phyloP scores from a whole-genome alignment of 2,329 filamentous ascomycete genomes.

The Aureobasidium subglaciale region DNA sequence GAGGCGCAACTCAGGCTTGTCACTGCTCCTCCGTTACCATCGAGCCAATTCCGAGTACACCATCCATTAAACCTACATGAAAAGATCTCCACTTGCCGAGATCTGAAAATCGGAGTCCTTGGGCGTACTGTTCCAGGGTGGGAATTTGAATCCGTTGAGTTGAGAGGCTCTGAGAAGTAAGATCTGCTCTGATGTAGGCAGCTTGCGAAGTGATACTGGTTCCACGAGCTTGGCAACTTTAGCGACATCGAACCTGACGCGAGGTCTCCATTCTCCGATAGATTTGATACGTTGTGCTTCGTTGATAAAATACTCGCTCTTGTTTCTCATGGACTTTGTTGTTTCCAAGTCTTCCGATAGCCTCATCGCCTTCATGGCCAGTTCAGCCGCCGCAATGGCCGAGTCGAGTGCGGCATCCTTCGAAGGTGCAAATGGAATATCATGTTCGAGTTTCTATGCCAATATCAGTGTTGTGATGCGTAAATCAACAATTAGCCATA shows the following conservation, averaged over 20 bases:
- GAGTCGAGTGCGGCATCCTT: constrained; percentile 62
- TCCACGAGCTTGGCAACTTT: constrained; percentile 34
- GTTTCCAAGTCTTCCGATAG: constrained; percentile 47
- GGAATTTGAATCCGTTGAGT: constrained; percentile 76
- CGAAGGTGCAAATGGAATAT: constrained; percentile 34
- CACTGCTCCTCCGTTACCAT: constrained; percentile 41
- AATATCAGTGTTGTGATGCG: not conserved
- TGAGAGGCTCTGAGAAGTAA: constrained; percentile 71
- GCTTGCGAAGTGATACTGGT: constrained; percentile 52
- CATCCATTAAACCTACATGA: constrained; percentile 47
- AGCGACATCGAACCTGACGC: constrained; percentile 4
- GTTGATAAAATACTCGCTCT: constrained; percentile 59
- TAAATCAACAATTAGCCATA: not conserved
- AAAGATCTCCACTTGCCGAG: constrained; percentile 45
- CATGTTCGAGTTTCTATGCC: constrained; percentile 2
- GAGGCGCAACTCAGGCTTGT: constrained; percentile 61
- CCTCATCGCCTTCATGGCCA: constrained; percentile 69
- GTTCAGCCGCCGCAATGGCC: constrained; percentile 69
- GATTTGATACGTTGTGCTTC: constrained; percentile 70
- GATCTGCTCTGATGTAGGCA: constrained; percentile 65
- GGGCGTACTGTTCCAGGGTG: constrained; percentile 69
- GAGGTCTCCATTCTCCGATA: constrained; percentile 24
- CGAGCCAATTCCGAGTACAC: too few relatives aligned
- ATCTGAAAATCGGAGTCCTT: constrained; percentile 54
- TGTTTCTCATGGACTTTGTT: constrained; percentile 49